Percentiles rank a stretch among this genome's conserved stretches.
phyloP scores from a whole-genome alignment of 108 stramenopile species.

The Cylindrotheca fusiformis region DNA sequence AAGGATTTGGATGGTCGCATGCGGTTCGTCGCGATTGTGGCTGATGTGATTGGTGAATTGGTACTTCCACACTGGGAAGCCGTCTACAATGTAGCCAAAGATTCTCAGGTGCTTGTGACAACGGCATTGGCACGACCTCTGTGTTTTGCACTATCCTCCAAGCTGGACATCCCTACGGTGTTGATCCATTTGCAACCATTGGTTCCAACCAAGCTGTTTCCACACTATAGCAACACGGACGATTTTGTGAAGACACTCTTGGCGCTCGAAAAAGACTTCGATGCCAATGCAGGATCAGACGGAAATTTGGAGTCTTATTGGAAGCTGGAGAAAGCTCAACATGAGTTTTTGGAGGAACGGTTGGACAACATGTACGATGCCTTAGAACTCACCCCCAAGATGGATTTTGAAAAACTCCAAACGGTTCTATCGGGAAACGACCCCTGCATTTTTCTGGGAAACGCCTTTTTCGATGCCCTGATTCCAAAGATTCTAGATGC shows the following conservation, averaged over 20 bases:
- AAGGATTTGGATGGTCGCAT: conserved; percentile 8
- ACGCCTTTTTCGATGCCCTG: conserved; percentile 14
- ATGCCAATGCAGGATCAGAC: conserved; percentile 1
- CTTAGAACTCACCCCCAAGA: background rate
- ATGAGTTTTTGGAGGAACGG: conserved; percentile 17
- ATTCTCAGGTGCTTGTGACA: conserved; percentile 1
- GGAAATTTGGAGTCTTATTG: conserved; percentile 14
- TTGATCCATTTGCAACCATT: conserved; percentile 25
- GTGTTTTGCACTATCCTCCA: conserved; percentile 3
- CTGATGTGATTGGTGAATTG: conserved; percentile 5
- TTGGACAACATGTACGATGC: background rate
- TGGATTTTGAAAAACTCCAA: conserved; percentile 1
- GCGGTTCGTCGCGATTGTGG: conserved; percentile 13
- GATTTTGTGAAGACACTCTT: background rate
- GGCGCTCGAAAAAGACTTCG: background rate
- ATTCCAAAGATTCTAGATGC: conserved; percentile 4
- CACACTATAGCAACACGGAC: conserved; percentile 19
- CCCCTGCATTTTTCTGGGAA: conserved; percentile 4
- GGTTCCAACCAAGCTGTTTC: conserved; percentile 18
- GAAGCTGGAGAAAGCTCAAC: conserved; percentile 14
- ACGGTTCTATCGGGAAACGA: conserved; percentile 18
- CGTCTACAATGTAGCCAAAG: conserved; percentile 6
- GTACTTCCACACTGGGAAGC: background rate
- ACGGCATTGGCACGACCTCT: conserved; percentile 17
- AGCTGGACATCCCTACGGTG: conserved; percentile 7